Base-by-base conservation (phyloP, 306 rosid genomes). In the Fragaria nilgerrensis region DNA sequence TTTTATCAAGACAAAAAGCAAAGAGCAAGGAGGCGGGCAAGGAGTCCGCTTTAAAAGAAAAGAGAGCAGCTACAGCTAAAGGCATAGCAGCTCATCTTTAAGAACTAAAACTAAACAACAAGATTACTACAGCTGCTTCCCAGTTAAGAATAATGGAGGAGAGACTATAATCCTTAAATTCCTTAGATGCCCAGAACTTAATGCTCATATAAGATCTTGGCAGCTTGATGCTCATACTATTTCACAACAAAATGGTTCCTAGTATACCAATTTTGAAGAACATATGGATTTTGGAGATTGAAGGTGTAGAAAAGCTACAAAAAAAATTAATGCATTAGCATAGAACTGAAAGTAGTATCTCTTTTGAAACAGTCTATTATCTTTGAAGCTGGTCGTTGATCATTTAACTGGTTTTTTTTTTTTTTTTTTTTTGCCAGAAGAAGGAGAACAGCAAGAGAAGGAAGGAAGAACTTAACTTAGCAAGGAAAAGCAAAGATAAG, bases 401-500 rank as follows among this genome's bases (percentile, higher is more conserved):
- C 20, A 36, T 36, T 59, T 81, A 25, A 59, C 58, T 67, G 76
- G 56, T 71, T 32, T 32, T 29, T 4, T 39, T 39, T 39, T 2
- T 29, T 29, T 29, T 29, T 29, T 4, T 39, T 41, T 41, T 78
- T 50, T 75, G 85, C 68, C 90, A 95, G 99, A 95, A 92, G 90
- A 95, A 95, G 82, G 96, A 90, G 80, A 90, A 88, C 83, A 95
- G 96, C 96, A 95, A 90, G 89, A 91, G 97, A 85, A 87, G 99
- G 89, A 95, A 95, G 90, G 97, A 95, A 73, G 97, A 89, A 20
- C 97, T 87, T 71, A 93, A 87, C 82, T 77, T 89, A 45, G 44
- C 92, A 11, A 85, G 97, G 82, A 95, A 90, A 84, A 90, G 80
- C 80, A 95, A 88, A 87, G 99, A 89, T 85, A 95, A 92, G 79